These are phyloP conservation scores for Mycena indigotica DNA, from an alignment of 768 basidiomycete genomes.

Conservation along the genomic window DNA sequence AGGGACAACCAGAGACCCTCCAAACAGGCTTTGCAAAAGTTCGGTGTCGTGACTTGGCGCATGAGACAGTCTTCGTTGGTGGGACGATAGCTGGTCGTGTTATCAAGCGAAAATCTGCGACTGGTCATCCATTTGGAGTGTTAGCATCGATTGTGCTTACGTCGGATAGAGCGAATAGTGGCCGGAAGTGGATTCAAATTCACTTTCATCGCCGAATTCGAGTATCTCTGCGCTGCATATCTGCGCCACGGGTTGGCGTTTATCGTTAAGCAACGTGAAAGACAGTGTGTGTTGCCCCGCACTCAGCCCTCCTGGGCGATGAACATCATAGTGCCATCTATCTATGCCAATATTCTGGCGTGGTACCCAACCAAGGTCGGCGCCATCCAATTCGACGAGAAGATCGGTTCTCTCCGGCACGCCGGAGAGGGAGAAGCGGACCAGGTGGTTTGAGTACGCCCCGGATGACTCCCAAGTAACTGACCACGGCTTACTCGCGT, in stretches of 20 bases:
- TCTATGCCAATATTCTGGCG: constrained; percentile 61
- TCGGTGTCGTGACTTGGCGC: constrained; percentile 68
- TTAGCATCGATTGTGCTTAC: constrained; percentile 38
- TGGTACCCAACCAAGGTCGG: constrained; percentile 61
- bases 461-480: constrained; percentile 66
- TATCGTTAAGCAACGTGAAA: constrained; percentile 55
- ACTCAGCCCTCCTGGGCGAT: constrained; percentile 40
- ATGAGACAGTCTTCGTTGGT: constrained; percentile 84
- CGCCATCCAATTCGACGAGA: constrained; percentile 60
- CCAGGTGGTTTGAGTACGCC: constrained; percentile 56
- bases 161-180: constrained; percentile 75
- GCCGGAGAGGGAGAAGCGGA: constrained; percentile 76
- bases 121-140: background rate
- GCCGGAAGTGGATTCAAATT: constrained; percentile 59
- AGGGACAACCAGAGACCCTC: constrained; percentile 77
- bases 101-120: constrained; percentile 61
- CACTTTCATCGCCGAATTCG: constrained; percentile 65
- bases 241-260: constrained; percentile 59
- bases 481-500: constrained; percentile 61
- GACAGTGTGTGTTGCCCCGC: constrained; percentile 59
- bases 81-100: constrained; percentile 73
- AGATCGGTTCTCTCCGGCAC: constrained; percentile 57
- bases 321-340: constrained; percentile 75
- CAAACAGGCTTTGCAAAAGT: constrained; percentile 74
- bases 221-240: constrained; percentile 76